A percentile compares a stretch with the other conserved stretches of the same genome.
Conservation (phyloP, 805 yeast genomes). For the Wickerhamomyces chaumierensis region DNA sequence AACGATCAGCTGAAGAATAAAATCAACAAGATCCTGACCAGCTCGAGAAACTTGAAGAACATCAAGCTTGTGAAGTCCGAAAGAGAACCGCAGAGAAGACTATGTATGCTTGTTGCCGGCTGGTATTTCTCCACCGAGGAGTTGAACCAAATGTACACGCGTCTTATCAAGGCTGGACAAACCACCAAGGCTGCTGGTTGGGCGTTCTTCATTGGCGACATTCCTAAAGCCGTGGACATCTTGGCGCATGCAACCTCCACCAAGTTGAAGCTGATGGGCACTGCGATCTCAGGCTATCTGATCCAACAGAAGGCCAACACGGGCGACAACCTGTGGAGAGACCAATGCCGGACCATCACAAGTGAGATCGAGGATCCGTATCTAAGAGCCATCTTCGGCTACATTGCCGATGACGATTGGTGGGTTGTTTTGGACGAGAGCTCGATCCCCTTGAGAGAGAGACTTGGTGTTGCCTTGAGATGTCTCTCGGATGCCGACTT, state of each 20-base stretch:
- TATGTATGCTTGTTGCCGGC: conserved; percentile 79
- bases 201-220: conserved; percentile 92
- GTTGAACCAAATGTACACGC: conserved; percentile 54
- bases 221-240: conserved; percentile 69
- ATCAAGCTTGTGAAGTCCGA: conserved; percentile 26
- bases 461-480: conserved; percentile 83
- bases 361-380: conserved; percentile 86
- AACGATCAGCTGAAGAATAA: conserved; percentile 12
- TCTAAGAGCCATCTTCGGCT: conserved; percentile 84
- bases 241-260: conserved; percentile 65
- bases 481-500: conserved; percentile 75
- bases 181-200: conserved; percentile 93
- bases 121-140: conserved; percentile 78
- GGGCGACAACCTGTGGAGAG: conserved; percentile 61
- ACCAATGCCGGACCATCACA: conserved; percentile 81
- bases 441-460: conserved; percentile 76
- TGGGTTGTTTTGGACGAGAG: conserved; percentile 89
- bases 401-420: conserved; percentile 91
- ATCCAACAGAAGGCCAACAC: conserved; percentile 41
- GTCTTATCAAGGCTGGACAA: conserved; percentile 45
- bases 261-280: conserved; percentile 66
- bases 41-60: conserved; percentile 19
- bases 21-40: conserved; percentile 21
- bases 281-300: conserved; percentile 87
- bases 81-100: conserved; percentile 56